Conservation (phyloP, 441 rosid genomes). For the Croton laevigatus region DNA sequence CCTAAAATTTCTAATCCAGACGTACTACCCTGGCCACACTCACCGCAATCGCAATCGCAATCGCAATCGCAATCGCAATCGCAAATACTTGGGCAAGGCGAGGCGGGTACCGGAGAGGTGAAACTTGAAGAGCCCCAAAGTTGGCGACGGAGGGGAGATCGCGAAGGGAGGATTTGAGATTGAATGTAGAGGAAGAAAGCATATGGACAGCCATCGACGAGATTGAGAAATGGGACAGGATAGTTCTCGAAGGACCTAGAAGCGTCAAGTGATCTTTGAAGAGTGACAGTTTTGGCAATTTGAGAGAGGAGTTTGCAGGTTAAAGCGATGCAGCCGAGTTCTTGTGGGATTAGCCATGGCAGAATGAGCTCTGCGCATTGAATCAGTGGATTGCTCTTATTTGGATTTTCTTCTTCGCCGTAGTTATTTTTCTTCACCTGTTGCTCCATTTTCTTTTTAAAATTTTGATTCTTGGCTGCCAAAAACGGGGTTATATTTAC, state of each 20-base stretch:
- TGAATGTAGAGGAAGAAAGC: slow-evolving; percentile 63
- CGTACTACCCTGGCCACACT: slow-evolving; percentile 36
- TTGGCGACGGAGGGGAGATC: slow-evolving; percentile 35
- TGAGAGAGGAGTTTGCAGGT: slow-evolving; percentile 50
- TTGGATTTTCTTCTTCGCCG: background rate
- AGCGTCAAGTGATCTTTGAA: slow-evolving; percentile 62
- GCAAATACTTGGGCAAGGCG: background rate
- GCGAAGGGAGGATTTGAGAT: slow-evolving; percentile 46
- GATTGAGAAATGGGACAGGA: slow-evolving; percentile 51
- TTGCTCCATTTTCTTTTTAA: background rate
- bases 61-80: slow-evolving; percentile 21
- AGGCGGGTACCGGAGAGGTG: background rate
- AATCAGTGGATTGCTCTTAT: slow-evolving; percentile 22
- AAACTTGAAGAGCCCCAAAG: slow-evolving; percentile 46
- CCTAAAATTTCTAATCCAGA: slow-evolving; percentile 35
- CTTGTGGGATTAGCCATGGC: slow-evolving; percentile 58
- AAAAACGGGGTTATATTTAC: too few species aligned
- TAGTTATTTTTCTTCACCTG: background rate
- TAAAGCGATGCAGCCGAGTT: slow-evolving; percentile 46
- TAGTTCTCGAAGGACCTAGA: slow-evolving; percentile 54
- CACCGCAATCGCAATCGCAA: slow-evolving; percentile 41
- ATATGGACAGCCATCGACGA: slow-evolving; percentile 35
- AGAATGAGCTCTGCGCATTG: slow-evolving; percentile 43
- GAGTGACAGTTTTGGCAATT: slow-evolving; percentile 38
- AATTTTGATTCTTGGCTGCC: too few species aligned